phyloP scores from a whole-genome alignment of 805 yeast genomes.

The Monosporozyma aerobia region DNA sequence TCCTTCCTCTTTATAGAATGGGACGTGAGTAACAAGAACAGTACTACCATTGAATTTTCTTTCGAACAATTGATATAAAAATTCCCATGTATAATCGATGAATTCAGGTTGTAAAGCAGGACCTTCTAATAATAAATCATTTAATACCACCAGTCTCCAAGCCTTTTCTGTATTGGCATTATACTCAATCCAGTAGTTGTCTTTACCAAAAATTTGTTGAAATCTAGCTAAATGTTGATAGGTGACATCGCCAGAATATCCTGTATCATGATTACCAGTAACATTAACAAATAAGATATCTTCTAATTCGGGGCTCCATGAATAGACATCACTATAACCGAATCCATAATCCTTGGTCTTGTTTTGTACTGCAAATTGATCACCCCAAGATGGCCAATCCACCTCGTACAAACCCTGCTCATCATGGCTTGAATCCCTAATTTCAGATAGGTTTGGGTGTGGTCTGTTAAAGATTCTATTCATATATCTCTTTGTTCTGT shows the following conservation, averaged over 20 bases:
- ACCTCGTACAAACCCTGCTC: slow-evolving; percentile 19
- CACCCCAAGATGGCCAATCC: slow-evolving; percentile 25
- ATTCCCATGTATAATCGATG: slow-evolving; percentile 58
- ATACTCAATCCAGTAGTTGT: slow-evolving; percentile 73
- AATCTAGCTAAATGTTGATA: slow-evolving; percentile 83
- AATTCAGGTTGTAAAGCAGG: slow-evolving; percentile 76
- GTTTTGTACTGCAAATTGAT: slow-evolving; percentile 7
- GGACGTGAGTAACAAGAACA: slow-evolving; percentile 78
- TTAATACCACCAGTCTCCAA: slow-evolving; percentile 85
- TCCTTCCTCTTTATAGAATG: slow-evolving; percentile 74
- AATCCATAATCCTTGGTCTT: slow-evolving; percentile 29
- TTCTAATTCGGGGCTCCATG: slow-evolving; percentile 48
- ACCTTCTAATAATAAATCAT: slow-evolving; percentile 79
- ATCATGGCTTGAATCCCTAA: slow-evolving; percentile 28
- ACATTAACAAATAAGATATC: slow-evolving; percentile 71
- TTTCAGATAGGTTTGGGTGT: slow-evolving; percentile 44
- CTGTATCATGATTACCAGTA: slow-evolving; percentile 94
- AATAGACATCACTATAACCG: slow-evolving; percentile 53
- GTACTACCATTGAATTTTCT: slow-evolving; percentile 67
- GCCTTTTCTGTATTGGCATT: slow-evolving; percentile 53
- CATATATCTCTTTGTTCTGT: slow-evolving; percentile 66
- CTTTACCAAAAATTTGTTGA: slow-evolving; percentile 65
- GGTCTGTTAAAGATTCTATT: slow-evolving; percentile 62
- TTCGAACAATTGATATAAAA: slow-evolving; percentile 50
- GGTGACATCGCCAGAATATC: slow-evolving; percentile 91